Evolutionary conservation across 2,329 filamentous ascomycete genomes (phyloP), one percentile per base, ranked within the genome.

Genomic region (Paramyrothecium roridum): DNA sequence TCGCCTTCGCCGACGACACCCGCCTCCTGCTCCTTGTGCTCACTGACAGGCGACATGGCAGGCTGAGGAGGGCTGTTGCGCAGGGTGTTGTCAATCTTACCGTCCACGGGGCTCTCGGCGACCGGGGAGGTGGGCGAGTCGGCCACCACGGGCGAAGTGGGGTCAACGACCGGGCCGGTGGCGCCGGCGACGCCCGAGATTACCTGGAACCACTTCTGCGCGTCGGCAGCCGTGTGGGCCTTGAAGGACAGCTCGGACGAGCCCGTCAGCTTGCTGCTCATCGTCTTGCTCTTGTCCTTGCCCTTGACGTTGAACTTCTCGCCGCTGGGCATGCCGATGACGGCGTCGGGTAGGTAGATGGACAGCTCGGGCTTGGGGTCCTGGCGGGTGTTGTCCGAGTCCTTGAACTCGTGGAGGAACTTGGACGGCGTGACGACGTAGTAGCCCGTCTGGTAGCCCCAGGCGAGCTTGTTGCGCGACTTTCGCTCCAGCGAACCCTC

Each of bases 351-450:
- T 1, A 99, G 85, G 73, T 93, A 98, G 62, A 99, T 85, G 16
- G 90, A 95, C 45, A 95, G 79, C 70, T 99, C 93, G 0, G 95
- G 93, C 55, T 83, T 80, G 11, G 91, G 91, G 58, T 96, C 91
- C 65, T 84, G 75, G 50, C 81, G 80, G 52, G 81, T 63, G 66
- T 86, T 82, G 66, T 98, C 93, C 68, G 90, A 89, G 67, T 96
- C 92, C 76, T 96, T 96, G 81, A 96, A 99, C 73, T 97, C 93
- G 76, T 99, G 95, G 56, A 99, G 76, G 75, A 88, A 99, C 67
- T 90, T 91, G 55, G 90, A 84, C 0, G 91, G 89, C 0, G 92
- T 96, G 50, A 98, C 85, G 55, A 95, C 93, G 69, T 96, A 99
- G 80, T 96, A 96, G 54, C 84, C 85, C 0, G 89, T 84, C 59